phyloP scores from a whole-genome alignment of 2,329 filamentous ascomycete genomes.

The Nigrospora sphaerica region DNA sequence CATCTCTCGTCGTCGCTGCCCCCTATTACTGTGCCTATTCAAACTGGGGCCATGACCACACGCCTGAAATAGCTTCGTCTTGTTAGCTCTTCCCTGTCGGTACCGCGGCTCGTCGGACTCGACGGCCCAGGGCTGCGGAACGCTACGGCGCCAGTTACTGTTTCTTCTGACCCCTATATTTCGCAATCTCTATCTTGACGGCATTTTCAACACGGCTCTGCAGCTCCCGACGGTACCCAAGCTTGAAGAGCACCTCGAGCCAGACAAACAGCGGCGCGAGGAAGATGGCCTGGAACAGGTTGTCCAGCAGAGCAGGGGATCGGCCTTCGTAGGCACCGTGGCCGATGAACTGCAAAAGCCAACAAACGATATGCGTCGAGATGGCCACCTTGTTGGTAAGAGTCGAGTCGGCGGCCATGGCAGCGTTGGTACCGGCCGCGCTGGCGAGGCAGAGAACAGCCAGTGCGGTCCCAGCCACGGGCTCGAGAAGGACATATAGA shows the following conservation, averaged over 20 bases:
- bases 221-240: slow-evolving; percentile 85
- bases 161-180: slow-evolving; percentile 54
- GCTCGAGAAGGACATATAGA: slow-evolving; percentile 88
- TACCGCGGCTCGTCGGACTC: too few relatives aligned
- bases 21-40: too few relatives aligned
- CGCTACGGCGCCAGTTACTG: too few relatives aligned
- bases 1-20: too few relatives aligned
- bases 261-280: slow-evolving; percentile 95
- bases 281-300: slow-evolving; percentile 84
- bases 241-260: slow-evolving; percentile 85
- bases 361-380: slow-evolving; percentile 64
- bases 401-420: slow-evolving; percentile 51
- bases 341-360: slow-evolving; percentile 86
- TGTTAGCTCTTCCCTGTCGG: too few relatives aligned
- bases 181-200: slow-evolving; percentile 69
- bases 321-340: slow-evolving; percentile 85
- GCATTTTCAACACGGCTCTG: slow-evolving; percentile 72
- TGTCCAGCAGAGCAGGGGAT: slow-evolving; percentile 84
- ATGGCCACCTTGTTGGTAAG: slow-evolving; percentile 51
- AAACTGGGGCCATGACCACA: too few relatives aligned
- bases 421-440: slow-evolving; percentile 69
- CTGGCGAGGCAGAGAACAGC: slow-evolving; percentile 69
- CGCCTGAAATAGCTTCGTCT: too few relatives aligned
- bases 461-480: slow-evolving; percentile 76
- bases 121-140: too few relatives aligned